Evolutionary conservation across 176 grass and related monocot genomes (phyloP), one percentile per base, ranked within the genome.

Genomic region (Alopecurus myosuroides): DNA sequence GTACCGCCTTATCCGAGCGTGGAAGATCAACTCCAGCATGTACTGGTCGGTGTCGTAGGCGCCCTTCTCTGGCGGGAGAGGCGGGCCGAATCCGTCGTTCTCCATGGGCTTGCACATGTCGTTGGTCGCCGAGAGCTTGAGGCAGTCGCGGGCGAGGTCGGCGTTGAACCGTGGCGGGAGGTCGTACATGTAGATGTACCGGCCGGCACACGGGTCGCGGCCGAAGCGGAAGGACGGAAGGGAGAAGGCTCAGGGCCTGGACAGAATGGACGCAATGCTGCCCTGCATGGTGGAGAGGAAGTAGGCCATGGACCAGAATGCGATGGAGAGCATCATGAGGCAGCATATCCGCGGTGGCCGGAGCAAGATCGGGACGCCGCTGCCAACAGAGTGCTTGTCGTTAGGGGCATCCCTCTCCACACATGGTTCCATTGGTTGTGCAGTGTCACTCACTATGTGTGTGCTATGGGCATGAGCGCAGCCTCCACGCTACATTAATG

Each of bases 171-270:
- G 75, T 14, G 86, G 69, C 22, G 92, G 88, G 8, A 94, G 89
- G 78, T 89, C 80, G 65, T 91, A 86, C 76, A 94, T 82, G 77
- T 91, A 94, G 61, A 94, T 77, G 69, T 94, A 91, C 63, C 92
- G 86, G 23, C 88, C 88, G 14, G 2, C 13, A 13, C 13, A 48
- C 45, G 13, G 2, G 13, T 48, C 45, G 13, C 45, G 45, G 45
- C 14, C 45, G 45, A 48, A 48, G 45, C 45, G 45, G 45, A 48
- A 48, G 13, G 45, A 48, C 45, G 72, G 34, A 4, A 77, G n/a
- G 15, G 73, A 85, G 74, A 85, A 64, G 17, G 55, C 18, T 12
- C 77, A n/a, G 33, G 69, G 56, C 41, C 42, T 86, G 68, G 81
- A 39, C 39, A 40, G 39, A 40, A 9, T 6, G 7, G 39, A 40